Evolutionary conservation across 2,329 filamentous ascomycete species (phyloP).

Genomic region (Penicillium sumatraense): DNA sequence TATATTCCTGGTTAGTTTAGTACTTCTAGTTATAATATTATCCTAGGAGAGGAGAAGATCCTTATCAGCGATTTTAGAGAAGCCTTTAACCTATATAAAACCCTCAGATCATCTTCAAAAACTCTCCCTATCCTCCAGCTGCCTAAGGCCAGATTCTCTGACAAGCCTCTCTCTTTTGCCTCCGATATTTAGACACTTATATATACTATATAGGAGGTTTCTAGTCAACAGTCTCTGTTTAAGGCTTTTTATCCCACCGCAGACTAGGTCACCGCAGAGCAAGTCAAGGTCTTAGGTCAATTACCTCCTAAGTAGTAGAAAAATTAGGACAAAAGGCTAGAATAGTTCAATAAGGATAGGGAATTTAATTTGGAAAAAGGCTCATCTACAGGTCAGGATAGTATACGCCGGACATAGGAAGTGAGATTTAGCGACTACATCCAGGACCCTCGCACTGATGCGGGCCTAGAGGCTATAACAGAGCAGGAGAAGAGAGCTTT

Average conservation of each 20-base stretch:
- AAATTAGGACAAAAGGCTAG: slow-evolving; percentile 23
- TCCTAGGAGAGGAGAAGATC: slow-evolving; percentile 23
- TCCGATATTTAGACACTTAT: slow-evolving; percentile 47
- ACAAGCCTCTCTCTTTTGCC: slow-evolving; percentile 37
- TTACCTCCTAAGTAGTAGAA: slow-evolving; percentile 33
- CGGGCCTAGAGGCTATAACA: slow-evolving; percentile 17
- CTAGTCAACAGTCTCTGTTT: slow-evolving; percentile 35
- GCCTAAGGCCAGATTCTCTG: slow-evolving; percentile 42
- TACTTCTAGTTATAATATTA: slow-evolving; percentile 22
- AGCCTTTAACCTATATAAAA: slow-evolving; percentile 26
- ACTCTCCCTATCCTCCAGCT: slow-evolving; percentile 33
- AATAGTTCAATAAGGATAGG: slow-evolving; percentile 28
- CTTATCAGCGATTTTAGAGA: slow-evolving; percentile 35
- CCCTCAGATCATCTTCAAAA: slow-evolving; percentile 20
- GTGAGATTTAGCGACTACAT: not conserved
- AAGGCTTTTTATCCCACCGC: slow-evolving; percentile 24
- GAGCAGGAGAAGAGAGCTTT: slow-evolving; percentile 28
- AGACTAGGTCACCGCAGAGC: slow-evolving; percentile 32
- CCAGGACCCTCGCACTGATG: slow-evolving; percentile 25
- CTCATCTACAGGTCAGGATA: not conserved
- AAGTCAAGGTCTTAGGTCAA: slow-evolving; percentile 33
- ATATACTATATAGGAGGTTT: slow-evolving; percentile 43
- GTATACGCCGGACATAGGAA: not conserved
- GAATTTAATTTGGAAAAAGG: slow-evolving; percentile 1
- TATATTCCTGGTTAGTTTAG: slow-evolving; percentile 20